A percentile compares a stretch with the other conserved stretches of the same genome.
Conservation (phyloP, 2,329 filamentous ascomycete genomes). For the Diaporthe amygdali region DNA sequence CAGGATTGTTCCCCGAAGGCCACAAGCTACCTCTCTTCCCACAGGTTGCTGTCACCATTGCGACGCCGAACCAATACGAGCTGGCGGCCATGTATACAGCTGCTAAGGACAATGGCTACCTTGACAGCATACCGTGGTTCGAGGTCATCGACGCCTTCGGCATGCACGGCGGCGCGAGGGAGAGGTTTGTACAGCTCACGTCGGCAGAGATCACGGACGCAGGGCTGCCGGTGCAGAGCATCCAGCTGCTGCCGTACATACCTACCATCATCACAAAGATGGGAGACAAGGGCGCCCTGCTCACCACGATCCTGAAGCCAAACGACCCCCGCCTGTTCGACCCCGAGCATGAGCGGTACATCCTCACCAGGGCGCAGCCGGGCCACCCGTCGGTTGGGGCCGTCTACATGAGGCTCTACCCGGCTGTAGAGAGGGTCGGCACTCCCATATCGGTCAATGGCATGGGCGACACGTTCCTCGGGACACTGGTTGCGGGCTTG, state of each 20-base stretch:
- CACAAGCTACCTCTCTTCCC: constrained; percentile 61
- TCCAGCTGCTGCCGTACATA: constrained; percentile 88
- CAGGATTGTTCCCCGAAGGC: constrained; percentile 64
- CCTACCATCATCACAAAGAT: constrained; percentile 86
- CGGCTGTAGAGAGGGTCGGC: constrained; percentile 67
- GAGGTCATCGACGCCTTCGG: constrained; percentile 78
- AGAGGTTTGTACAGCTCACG: constrained; percentile 74
- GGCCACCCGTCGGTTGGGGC: constrained; percentile 67
- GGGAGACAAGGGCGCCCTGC: constrained; percentile 74
- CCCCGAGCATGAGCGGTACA: constrained; percentile 68
- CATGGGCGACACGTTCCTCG: constrained; percentile 91
- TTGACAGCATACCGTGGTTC: constrained; percentile 79
- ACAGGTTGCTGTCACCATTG: constrained; percentile 69
- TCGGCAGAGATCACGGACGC: constrained; percentile 71
- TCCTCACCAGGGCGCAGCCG: constrained; percentile 68
- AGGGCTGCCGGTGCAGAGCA: constrained; percentile 81
- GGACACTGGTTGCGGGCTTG: constrained; percentile 81
- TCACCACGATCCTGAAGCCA: constrained; percentile 73
- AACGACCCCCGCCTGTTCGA: constrained; percentile 71
- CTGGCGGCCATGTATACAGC: constrained; percentile 77
- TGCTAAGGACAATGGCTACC: constrained; percentile 69
- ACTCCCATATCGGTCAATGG: constrained; percentile 91
- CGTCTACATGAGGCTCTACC: constrained; percentile 80
- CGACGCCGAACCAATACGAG: constrained; percentile 85
- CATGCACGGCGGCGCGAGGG: constrained; percentile 73